Evolutionary conservation across 2,329 filamentous ascomycete species (phyloP).

Genomic region (Aureobasidium sp.): DNA sequence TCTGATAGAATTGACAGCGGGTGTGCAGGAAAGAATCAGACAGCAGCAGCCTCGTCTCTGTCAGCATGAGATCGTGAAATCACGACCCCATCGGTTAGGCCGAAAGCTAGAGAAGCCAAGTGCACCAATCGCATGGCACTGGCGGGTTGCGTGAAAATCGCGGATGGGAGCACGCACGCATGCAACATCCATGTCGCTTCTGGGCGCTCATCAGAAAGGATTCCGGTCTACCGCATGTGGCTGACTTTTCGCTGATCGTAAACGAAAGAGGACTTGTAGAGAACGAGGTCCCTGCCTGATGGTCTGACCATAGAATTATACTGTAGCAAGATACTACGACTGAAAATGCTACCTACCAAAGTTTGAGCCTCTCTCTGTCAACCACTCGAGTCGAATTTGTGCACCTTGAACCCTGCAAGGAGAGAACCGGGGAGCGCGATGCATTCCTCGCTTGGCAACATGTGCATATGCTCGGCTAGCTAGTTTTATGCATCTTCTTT

Average conservation of each 20-base stretch:
- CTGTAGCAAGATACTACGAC: neutral
- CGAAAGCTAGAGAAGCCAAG: constrained; percentile 5
- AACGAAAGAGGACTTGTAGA: neutral
- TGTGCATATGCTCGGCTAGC: neutral
- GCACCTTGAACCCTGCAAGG: neutral
- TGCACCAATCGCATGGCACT: neutral
- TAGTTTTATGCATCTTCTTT: neutral
- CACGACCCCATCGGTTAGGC: neutral
- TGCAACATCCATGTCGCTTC: constrained; percentile 10
- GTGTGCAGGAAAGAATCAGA: neutral
- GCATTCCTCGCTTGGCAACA: neutral
- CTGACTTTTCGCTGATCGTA: neutral
- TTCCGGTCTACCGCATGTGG: constrained; percentile 5
- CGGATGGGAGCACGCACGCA: neutral
- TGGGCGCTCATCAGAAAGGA: neutral
- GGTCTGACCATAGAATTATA: neutral
- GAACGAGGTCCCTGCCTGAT: neutral
- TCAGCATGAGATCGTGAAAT: neutral
- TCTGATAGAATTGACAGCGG: neutral
- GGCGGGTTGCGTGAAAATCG: neutral
- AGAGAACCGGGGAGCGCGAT: neutral
- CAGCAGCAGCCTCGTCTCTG: neutral
- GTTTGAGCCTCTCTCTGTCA: neutral
- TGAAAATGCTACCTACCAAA: neutral
- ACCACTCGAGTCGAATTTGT: neutral